Percentiles rank a stretch among this genome's conserved stretches.
Conservation (phyloP, 805 yeast genomes). For the Nakazawaea molendinolei region DNA sequence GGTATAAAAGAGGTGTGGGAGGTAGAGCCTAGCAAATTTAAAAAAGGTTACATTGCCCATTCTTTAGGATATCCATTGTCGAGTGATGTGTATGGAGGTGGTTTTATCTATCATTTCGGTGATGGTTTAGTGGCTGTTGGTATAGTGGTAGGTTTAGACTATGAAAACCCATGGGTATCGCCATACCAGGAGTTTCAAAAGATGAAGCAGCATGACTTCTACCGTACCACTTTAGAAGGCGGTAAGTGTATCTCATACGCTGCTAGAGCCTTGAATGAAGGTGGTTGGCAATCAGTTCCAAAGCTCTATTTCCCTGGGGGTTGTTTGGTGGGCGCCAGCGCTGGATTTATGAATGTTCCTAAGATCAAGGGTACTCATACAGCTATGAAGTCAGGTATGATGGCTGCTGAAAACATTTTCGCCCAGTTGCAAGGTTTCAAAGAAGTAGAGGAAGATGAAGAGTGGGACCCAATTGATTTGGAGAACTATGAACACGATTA, state of each 20-base stretch:
- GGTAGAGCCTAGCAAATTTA: conserved; percentile 74
- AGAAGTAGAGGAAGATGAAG: conserved; percentile 35
- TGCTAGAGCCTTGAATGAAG: conserved; percentile 95
- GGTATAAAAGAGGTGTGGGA: conserved; percentile 99
- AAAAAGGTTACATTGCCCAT: conserved; percentile 77
- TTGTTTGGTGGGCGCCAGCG: conserved; percentile 87
- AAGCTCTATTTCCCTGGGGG: conserved; percentile 94
- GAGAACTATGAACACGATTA: conserved; percentile 56
- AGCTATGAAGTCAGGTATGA: conserved; percentile 91
- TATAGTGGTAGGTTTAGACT: conserved; percentile 90
- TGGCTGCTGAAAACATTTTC: conserved; percentile 86
- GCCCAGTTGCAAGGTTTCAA: conserved; percentile 35
- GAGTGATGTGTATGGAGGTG: conserved; percentile 84
- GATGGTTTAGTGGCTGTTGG: conserved; percentile 90
- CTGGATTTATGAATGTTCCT: conserved; percentile 96
- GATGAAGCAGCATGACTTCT: conserved; percentile 89
- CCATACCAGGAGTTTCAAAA: conserved; percentile 95
- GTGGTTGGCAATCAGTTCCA: conserved; percentile 93
- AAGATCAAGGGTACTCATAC: conserved; percentile 97
- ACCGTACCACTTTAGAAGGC: conserved; percentile 64
- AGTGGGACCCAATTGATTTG: conserved; percentile 42
- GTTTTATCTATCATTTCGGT: conserved; percentile 95
- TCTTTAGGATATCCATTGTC: conserved; percentile 84
- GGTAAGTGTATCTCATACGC: conserved; percentile 93
- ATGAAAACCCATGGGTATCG: conserved; percentile 88